Base-by-base conservation (phyloP, 768 basidiomycete genomes). In the Mycena galopus region DNA sequence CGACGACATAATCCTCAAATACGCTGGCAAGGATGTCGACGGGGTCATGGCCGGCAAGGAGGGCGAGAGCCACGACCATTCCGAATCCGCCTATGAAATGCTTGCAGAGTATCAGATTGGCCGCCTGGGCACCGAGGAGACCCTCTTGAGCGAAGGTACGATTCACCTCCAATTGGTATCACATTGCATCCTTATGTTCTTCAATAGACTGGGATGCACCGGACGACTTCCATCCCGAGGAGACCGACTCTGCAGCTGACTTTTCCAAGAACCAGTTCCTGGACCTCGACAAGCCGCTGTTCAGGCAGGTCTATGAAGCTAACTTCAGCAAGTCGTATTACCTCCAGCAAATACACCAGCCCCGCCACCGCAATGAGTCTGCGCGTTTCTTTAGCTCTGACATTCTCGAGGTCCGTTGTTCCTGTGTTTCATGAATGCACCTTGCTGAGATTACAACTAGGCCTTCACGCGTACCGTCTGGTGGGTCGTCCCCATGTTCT, bases 281-380 rank as follows among this genome's bases (percentile, higher is more conserved):
- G 71, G 97, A 99, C 81, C 88, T 99, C 25, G 87, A 90, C 71
- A 91, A 92, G 79, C 96, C 98, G 12, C 80, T 99, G 63, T 81
- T 97, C 66, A 83, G 86, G 81, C 98, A 99, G 82, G 90, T 99
- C 72, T 96, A 94, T 94, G 84, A 91, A 73, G 90, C 90, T 19
- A 94, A 96, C 81, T 98, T 94, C 79, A 93, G 94, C 79, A 99
- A 99, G 86, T 90, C 93, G 4, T 99, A 96, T 81, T 99, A 99
- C 80, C 86, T 99, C 60, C 89, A 95, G 77, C 98, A 99, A 81
- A 95, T 99, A 0, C 98, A 99, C 81, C 96, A 98, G 80, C 97
- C 98, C 2, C 90, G 98, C 51, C 97, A 97, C 81, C 82, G 97
- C 63, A 82, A 90, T 9, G 87, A 95, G 62, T 92, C 94, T 21